Percentiles rank a stretch among this genome's conserved stretches.
phyloP scores from a whole-genome alignment of 805 yeast species.

The Teunomyces kruisii region DNA sequence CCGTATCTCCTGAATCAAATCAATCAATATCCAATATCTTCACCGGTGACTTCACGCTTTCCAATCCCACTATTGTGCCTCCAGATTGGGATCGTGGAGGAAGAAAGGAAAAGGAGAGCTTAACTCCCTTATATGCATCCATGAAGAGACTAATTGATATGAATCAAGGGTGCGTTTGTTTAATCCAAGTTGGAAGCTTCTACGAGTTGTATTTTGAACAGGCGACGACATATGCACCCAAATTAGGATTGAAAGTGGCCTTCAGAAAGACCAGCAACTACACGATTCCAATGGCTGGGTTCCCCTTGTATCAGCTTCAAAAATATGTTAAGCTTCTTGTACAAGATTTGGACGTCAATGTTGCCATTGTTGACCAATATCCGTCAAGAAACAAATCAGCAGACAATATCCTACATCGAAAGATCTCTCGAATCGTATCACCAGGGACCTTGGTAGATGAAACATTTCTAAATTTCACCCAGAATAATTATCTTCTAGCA shows the following conservation, averaged over 20 bases:
- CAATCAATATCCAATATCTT: not conserved
- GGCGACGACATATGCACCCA: constrained; percentile 70
- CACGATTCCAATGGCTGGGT: constrained; percentile 82
- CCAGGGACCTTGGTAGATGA: constrained; percentile 95
- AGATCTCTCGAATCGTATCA: constrained; percentile 76
- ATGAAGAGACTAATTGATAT: constrained; percentile 31
- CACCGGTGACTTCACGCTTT: not conserved
- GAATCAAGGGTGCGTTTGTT: constrained; percentile 39
- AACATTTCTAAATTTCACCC: constrained; percentile 68
- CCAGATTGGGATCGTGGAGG: constrained; percentile 44
- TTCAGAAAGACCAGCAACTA: constrained; percentile 45
- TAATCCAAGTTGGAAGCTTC: constrained; percentile 82
- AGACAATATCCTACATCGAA: constrained; percentile 53
- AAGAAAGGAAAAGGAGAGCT: constrained; percentile 24
- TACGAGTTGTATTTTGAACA: constrained; percentile 89
- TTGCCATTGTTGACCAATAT: constrained; percentile 78
- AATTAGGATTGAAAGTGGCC: constrained; percentile 72
- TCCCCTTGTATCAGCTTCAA: constrained; percentile 71
- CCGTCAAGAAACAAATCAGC: constrained; percentile 19
- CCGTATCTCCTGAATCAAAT: not conserved
- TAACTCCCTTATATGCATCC: constrained; percentile 37
- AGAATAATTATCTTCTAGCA: constrained; percentile 69
- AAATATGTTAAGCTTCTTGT: constrained; percentile 75
- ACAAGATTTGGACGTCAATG: constrained; percentile 65
- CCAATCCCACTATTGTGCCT: not conserved